phyloP scores from a whole-genome alignment of 2,329 filamentous ascomycete species.

The Myrmaecium sp. region DNA sequence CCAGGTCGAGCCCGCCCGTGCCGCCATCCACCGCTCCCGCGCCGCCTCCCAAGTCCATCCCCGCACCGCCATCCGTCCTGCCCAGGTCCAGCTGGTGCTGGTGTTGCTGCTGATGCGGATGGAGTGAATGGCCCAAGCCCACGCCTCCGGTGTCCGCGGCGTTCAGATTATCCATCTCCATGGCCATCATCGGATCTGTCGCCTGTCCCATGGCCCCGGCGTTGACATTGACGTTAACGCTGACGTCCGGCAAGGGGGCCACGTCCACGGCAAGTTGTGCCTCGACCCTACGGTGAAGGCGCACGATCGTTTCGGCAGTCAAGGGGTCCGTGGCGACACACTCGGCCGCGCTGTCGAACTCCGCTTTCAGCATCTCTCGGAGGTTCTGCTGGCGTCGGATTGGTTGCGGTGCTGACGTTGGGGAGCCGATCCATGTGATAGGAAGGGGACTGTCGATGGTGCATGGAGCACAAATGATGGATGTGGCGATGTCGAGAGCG shows the following conservation, averaged over 20 bases:
- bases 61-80: conserved; percentile 7
- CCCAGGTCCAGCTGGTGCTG: conserved; percentile 13
- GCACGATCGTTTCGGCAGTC: conserved; percentile 44
- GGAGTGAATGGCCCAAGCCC: conserved; percentile 16
- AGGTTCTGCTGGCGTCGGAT: conserved; percentile 32
- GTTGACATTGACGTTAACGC: conserved; percentile 9
- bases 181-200: conserved; percentile 14
- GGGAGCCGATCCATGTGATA: conserved; percentile 16
- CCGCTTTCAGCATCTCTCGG: conserved; percentile 40
- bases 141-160: conserved; percentile 10
- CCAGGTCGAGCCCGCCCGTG: conserved; percentile 9
- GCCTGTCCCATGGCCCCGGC: conserved; percentile 13
- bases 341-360: conserved; percentile 40
- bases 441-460: conserved; percentile 20
- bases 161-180: conserved; percentile 17
- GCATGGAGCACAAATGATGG: conserved; percentile 50
- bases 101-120: conserved; percentile 16
- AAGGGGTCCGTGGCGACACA: conserved; percentile 39
- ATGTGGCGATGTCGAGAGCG: conserved; percentile 51
- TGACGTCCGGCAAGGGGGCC: conserved; percentile 11
- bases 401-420: conserved; percentile 11
- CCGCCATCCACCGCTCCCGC: conserved; percentile 9
- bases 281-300: conserved; percentile 47
- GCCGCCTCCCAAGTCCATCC: conserved; percentile 14
- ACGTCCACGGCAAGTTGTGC: conserved; percentile 33